Base-by-base conservation (phyloP, 2,329 filamentous ascomycete species). In the Pestalotiopsis sp. region DNA sequence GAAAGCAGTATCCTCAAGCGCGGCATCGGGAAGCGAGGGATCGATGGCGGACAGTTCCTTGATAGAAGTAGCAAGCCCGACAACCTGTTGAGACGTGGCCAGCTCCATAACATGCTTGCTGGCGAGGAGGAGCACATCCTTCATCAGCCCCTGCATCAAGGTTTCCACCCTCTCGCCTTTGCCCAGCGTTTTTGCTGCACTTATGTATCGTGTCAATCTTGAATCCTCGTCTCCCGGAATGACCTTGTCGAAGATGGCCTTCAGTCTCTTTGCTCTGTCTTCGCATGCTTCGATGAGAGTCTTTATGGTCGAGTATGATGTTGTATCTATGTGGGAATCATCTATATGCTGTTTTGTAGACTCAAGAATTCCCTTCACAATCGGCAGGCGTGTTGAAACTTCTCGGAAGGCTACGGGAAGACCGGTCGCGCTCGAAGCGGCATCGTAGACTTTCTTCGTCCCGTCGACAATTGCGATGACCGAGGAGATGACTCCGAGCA, bases 401-500 rank as follows among this genome's bases (percentile, higher is more conserved):
- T 52, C 62, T 17, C 62, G 41, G 23, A 65, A 65, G 7, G 62
- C 17, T 36, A 14, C 7, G 4, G 62, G 62, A 27, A 65, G 62
- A 20, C 62, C 62, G 6, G 39, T 20, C 7, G 62, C 62, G 25
- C 31, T 25, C 11, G 38, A 25, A 14, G 23, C 62, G 27, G 62
- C 23, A 13, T 27, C 41, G 23, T 65, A 65, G 38, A 65, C 62
- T 31, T 65, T 52, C 14, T 25, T 23, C 6, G 38, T 31, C 31
- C 12, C 62, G 17, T 65, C 62, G 23, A 65, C 17, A 52, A 65
- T 65, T 11, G 39, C 31, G 12, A 64, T 39, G 7, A 61, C n/a
- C 1, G 23, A 11, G 27, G 59, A 61, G 4, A 61, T 36, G 4
- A 61, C 23, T 3, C 59, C 59, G 23, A 61, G 9, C 12, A 61